Conservation (phyloP, 768 basidiomycete genomes). For the Amanita muscaria region DNA sequence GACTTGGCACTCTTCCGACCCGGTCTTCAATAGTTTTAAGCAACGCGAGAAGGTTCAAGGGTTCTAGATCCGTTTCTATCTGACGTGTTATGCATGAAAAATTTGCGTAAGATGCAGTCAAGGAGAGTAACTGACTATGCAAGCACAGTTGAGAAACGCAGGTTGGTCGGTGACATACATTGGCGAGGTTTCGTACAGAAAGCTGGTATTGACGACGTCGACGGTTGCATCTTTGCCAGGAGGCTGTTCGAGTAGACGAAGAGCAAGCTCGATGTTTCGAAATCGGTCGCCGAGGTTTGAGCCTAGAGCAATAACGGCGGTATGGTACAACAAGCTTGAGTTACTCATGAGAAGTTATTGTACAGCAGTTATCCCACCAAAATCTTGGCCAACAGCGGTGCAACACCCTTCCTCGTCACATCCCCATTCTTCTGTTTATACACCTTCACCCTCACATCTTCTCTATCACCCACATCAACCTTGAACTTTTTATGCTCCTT, state of each 20-base stretch:
- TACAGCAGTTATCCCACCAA: no score
- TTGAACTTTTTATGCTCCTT: constrained; percentile 39
- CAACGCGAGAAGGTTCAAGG: constrained; percentile 46
- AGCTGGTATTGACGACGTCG: constrained; percentile 66
- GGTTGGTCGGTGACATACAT: constrained; percentile 96
- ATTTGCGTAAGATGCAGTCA: not conserved
- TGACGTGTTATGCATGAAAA: constrained; percentile 21
- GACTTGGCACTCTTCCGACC: constrained; percentile 72
- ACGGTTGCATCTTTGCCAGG: constrained; percentile 19
- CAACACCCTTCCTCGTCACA: constrained; percentile 57
- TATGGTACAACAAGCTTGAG: not conserved
- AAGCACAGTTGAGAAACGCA: constrained; percentile 84
- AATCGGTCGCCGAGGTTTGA: constrained; percentile 88
- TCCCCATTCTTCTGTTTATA: constrained; percentile 61
- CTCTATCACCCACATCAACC: constrained; percentile 23
- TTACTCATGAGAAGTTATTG: not conserved
- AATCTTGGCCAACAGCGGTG: constrained; percentile 55
- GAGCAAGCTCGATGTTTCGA: constrained; percentile 69
- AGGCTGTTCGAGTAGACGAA: constrained; percentile 55
- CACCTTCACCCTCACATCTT: constrained; percentile 32
- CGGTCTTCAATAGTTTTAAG: constrained; percentile 65
- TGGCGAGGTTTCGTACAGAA: constrained; percentile 86
- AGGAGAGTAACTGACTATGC: constrained; percentile 50
- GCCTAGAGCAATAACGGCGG: constrained; percentile 67
- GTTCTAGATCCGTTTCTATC: constrained; percentile 68